Evolutionary conservation across 2,329 filamentous ascomycete genomes (phyloP).

Genomic region (Didymosphaeria variabile): DNA sequence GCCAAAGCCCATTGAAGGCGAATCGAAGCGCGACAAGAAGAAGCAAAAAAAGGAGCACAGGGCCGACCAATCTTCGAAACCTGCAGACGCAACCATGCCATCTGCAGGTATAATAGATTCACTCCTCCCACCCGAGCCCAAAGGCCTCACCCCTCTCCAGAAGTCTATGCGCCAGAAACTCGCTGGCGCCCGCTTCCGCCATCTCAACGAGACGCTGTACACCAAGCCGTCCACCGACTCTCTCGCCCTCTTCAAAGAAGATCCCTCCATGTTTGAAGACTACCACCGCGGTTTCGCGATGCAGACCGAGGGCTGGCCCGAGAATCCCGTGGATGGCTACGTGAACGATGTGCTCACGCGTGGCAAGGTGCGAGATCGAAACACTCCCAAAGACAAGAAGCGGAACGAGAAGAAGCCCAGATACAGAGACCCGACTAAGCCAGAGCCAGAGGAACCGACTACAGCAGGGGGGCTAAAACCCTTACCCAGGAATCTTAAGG

Average conservation of each 20-base stretch:
- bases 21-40: conserved; percentile 47
- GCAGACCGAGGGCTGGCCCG: conserved; percentile 94
- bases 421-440: conserved; percentile 22
- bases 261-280: conserved; percentile 92
- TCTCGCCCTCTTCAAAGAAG: conserved; percentile 81
- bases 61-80: conserved; percentile 24
- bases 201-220: conserved; percentile 96
- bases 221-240: conserved; percentile 86
- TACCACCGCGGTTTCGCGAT: conserved; percentile 97
- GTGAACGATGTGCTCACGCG: conserved; percentile 74
- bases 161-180: conserved; percentile 94
- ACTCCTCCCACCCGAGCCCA: conserved; percentile 46
- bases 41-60: conserved; percentile 46
- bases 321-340: conserved; percentile 93
- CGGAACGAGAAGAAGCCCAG: conserved; percentile 42
- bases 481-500: conserved; percentile 73
- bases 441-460: conserved; percentile 21
- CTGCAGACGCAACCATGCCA: conserved; percentile 19
- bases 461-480: conserved; percentile 51
- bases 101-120: conserved; percentile 48
- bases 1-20: conserved; percentile 18
- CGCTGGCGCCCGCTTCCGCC: conserved; percentile 92
- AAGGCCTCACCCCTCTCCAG: conserved; percentile 89
- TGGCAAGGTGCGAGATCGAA: conserved; percentile 61
- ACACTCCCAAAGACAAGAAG: conserved; percentile 52